Evolutionary conservation across 2,329 filamentous ascomycete species (phyloP), one percentile per base, ranked within the genome.

Genomic region (Aureobasidium sp.): DNA sequence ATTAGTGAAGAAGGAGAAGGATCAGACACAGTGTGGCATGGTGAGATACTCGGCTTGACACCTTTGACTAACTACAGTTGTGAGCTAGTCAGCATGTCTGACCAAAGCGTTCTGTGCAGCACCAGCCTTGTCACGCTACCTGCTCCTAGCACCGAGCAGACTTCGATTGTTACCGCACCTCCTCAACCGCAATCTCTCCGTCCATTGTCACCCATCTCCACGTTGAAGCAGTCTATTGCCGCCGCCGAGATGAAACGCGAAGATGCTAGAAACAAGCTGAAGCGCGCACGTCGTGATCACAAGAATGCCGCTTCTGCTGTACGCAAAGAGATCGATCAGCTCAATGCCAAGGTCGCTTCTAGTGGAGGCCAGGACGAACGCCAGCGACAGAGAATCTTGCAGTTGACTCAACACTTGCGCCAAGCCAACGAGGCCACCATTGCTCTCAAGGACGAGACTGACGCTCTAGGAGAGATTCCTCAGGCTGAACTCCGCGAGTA

Each of bases 1-100:
- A 91, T 92, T 69, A 75, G 76, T 36, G 74, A 76, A 65, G 77
- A 73, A 64, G 76, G 74, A 67, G 77, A 75, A 55, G 75, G 77
- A 68, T 67, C 78, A 73, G 67, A 71, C 74, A 71, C 74, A 70
- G 52, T 61, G 32, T 92, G 87, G 86, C 84, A 83, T 32, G 89
- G 88, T 66, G 83, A 86, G 71, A 84, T 87, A 59, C 86, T 83
- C 64, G 85, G 85, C 64, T 78, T 87, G 52, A 84, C 88, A 20
- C 87, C 89, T 8, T 79, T 87, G 67, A 89, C 87, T 63, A 91
- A 87, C 74, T 93, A 92, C 74, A 84, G 86, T 66, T 89, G 85
- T 74, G 88, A 93, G 72, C 90, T 92, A 71, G 83, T 92, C 63
- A 84, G 87, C 72, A 86, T 84, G 46, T 77, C 78, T 29, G 87